Base-by-base conservation (phyloP, 495 filamentous ascomycete genomes). In the Xylaria bambusicola region DNA sequence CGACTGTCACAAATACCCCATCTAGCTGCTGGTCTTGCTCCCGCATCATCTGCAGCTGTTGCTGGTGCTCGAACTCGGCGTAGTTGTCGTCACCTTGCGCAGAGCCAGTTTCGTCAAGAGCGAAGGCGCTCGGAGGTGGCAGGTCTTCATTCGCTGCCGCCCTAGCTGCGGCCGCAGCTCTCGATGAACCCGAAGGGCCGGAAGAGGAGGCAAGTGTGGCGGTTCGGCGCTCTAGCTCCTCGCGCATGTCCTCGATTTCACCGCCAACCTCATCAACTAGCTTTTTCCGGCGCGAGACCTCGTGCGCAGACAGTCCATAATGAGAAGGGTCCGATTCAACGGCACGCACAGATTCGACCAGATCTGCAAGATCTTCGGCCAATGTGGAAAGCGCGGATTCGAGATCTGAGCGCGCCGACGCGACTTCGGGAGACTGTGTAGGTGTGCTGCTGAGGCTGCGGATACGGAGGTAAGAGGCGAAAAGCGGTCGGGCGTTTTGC, bases 381-480 rank as follows among this genome's bases (percentile, higher is more conserved):
- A 98, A 88, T 24, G 92, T 84, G 20, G 83, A 77, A 38, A 98
- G 82, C 3, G 88, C 87, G 12, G 80, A 71, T 68, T 91, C 85
- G 66, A 98, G 92, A 64, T 98, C 95, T 8, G 80, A 66, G 56
- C 89, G 89, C 27, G 95, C 86, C 71, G 95, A 89, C 48, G 84
- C 76, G 36, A 98, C 88, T 72, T 98, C 95, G 27, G 93, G 95
- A 54, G 90, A 91, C 2, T 55, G 42, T 45, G 76, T 66, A 29
- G 77, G 62, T 24, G 67, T 63, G 20, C 64, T 71, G 58, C 88
- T 81, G 15, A 95, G 85, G 17, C 92, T 91, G 66, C 92, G 91
- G 77, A 98, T 98, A 70, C 94, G 94, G 40, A 96, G 86, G 81
- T 96, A 98, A 40, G 92, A 97, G 62, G 88, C 86, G 81, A 97